A percentile compares a stretch with the other conserved stretches of the same genome.
Conservation (phyloP, 208 protist genomes). For the Vickermania ingenoplastis region DNA sequence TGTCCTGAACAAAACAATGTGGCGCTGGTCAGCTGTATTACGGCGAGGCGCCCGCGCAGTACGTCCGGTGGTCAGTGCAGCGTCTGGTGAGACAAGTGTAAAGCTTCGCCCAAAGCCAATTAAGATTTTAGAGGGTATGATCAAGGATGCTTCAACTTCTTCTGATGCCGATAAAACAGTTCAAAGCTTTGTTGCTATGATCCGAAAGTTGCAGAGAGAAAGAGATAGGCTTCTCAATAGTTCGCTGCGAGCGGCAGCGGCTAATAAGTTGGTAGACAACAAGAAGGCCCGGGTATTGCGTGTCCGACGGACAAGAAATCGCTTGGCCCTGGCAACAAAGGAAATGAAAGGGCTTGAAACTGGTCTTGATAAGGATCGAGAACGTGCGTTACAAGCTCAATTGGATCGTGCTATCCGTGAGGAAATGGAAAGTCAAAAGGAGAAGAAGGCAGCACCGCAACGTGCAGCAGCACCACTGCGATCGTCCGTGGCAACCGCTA, state of each 20-base stretch:
- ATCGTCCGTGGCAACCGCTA: not conserved
- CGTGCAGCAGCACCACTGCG: not conserved
- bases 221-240: not conserved
- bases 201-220: not conserved
- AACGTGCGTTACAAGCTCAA: not conserved
- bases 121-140: not conserved
- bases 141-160: not conserved
- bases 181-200: not conserved
- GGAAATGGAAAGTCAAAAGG: not conserved
- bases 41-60: not conserved
- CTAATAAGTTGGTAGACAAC: not conserved
- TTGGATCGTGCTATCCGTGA: not conserved
- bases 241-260: not conserved
- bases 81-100: not conserved
- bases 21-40: not conserved
- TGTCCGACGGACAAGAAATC: not conserved
- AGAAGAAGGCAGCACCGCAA: not conserved
- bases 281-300: not conserved
- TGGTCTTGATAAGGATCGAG: not conserved
- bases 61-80: not conserved
- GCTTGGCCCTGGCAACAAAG: not conserved
- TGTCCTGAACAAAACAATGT: not conserved
- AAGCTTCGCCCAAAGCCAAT: slow-evolving; percentile 3
- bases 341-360: not conserved
- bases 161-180: not conserved